These are phyloP conservation scores for Friedmanniomyces simplex DNA, from an alignment of 495 filamentous ascomycete species.

Conservation along the genomic window DNA sequence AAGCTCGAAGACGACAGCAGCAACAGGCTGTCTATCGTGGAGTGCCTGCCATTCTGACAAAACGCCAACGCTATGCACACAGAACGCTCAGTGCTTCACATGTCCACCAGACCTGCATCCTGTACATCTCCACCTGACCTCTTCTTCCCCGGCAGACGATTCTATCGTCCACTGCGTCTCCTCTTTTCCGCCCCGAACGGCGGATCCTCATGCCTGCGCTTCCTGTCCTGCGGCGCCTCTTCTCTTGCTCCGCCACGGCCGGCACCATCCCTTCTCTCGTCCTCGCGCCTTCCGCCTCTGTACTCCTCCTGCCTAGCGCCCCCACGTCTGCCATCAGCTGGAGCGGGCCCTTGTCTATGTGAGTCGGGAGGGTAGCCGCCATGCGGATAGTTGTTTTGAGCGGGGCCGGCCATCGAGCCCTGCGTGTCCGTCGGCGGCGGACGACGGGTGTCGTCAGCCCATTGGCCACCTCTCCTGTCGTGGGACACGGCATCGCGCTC, in stretches of 20 bases:
- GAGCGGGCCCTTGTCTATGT: not conserved
- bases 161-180: slow-evolving; percentile 16
- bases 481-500: not conserved
- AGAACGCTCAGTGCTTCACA: not conserved
- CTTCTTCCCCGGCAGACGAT: not conserved
- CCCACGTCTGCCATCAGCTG: slow-evolving; percentile 6
- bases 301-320: not conserved
- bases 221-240: slow-evolving; percentile 1
- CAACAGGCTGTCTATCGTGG: not conserved
- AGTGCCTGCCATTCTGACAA: not conserved
- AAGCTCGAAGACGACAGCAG: not conserved
- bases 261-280: slow-evolving; percentile 5
- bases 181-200: slow-evolving; percentile 8
- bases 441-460: not conserved
- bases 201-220: slow-evolving; percentile 15
- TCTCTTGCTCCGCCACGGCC: slow-evolving; percentile 5
- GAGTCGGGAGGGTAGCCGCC: not conserved
- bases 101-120: not conserved
- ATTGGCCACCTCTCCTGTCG: not conserved
- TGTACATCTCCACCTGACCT: not conserved
- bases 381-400: not conserved
- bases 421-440: not conserved
- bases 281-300: slow-evolving; percentile 7
- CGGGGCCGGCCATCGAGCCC: not conserved
- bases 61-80: slow-evolving; percentile 7